Evolutionary conservation across 768 basidiomycete species (phyloP).

Genomic region (Suillus lakei): DNA sequence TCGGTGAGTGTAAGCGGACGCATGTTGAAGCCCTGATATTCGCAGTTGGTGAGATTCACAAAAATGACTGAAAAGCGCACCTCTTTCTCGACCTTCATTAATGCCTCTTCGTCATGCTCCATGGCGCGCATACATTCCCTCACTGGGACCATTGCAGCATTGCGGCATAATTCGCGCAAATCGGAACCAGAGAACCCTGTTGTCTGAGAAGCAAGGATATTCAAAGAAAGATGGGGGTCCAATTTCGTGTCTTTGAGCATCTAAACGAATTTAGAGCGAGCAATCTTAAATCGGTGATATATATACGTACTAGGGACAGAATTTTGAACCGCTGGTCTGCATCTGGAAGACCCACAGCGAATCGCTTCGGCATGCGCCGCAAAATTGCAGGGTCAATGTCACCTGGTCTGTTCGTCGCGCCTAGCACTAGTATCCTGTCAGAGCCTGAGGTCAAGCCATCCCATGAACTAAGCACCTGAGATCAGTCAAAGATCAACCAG

Average conservation of each 20-base stretch:
- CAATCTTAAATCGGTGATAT: not conserved
- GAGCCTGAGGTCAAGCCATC: slow-evolving; percentile 86
- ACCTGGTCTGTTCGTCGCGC: slow-evolving; percentile 93
- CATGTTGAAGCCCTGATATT: slow-evolving; percentile 69
- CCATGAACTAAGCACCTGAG: slow-evolving; percentile 68
- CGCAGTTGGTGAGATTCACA: not conserved
- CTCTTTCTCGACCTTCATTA: slow-evolving; percentile 46
- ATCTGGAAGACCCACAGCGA: slow-evolving; percentile 83
- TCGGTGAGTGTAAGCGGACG: slow-evolving; percentile 75
- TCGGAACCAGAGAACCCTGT: slow-evolving; percentile 89
- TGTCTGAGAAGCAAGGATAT: slow-evolving; percentile 66
- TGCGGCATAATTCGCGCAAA: slow-evolving; percentile 88
- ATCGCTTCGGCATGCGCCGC: slow-evolving; percentile 98
- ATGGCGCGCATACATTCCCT: slow-evolving; percentile 76
- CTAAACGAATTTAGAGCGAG: slow-evolving; percentile 40
- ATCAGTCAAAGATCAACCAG: slow-evolving; percentile 5
- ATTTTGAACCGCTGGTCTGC: slow-evolving; percentile 83
- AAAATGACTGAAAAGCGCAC: slow-evolving; percentile 37
- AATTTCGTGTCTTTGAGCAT: slow-evolving; percentile 85
- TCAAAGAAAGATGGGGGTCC: slow-evolving; percentile 62
- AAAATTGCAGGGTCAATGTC: slow-evolving; percentile 89
- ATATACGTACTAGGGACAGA: slow-evolving; percentile 64
- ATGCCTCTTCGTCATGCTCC: slow-evolving; percentile 51
- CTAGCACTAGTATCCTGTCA: slow-evolving; percentile 87
- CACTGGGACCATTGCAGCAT: slow-evolving; percentile 92